Percentiles rank a stretch among this genome's conserved stretches.
These are phyloP conservation scores for Hymenoscyphus occultus DNA, from an alignment of 2,329 filamentous ascomycete species.

Conservation along the genomic window DNA sequence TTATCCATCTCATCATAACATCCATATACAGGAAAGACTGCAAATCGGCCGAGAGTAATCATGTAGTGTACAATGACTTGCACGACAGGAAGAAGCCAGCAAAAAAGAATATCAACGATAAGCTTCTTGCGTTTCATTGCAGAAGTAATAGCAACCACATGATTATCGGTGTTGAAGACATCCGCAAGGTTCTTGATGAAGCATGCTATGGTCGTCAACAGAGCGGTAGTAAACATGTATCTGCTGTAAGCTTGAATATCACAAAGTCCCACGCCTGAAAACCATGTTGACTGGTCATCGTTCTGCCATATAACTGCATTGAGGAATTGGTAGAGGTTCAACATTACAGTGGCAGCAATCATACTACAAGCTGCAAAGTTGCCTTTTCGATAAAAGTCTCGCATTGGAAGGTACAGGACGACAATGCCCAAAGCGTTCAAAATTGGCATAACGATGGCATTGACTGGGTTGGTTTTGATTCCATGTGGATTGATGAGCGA, in stretches of 20 bases:
- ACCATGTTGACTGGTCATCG: constrained; percentile 54
- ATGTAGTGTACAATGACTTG: constrained; percentile 56
- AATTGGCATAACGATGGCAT: constrained; percentile 44
- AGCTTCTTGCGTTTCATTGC: constrained; percentile 46
- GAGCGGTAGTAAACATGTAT: constrained; percentile 49
- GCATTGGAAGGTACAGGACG: constrained; percentile 54
- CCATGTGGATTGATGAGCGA: neutral
- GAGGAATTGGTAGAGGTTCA: constrained; percentile 56
- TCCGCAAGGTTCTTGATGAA: constrained; percentile 58
- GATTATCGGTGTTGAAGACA: constrained; percentile 58
- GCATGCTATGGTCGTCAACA: constrained; percentile 52
- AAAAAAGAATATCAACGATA: constrained; percentile 52
- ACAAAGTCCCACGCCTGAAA: constrained; percentile 56
- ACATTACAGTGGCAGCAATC: constrained; percentile 52
- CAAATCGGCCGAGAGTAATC: constrained; percentile 57
- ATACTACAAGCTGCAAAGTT: constrained; percentile 59
- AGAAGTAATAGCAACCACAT: constrained; percentile 48
- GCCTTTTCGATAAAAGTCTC: constrained; percentile 57
- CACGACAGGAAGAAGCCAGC: constrained; percentile 52
- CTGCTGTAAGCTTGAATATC: constrained; percentile 61
- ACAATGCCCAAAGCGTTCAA: constrained; percentile 49
- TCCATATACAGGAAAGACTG: constrained; percentile 55
- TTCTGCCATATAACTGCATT: constrained; percentile 65
- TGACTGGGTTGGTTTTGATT: constrained; percentile 17
- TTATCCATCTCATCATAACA: constrained; percentile 52